Evolutionary conservation across 2,329 filamentous ascomycete species (phyloP).

Genomic region (Colletotrichum sp.): DNA sequence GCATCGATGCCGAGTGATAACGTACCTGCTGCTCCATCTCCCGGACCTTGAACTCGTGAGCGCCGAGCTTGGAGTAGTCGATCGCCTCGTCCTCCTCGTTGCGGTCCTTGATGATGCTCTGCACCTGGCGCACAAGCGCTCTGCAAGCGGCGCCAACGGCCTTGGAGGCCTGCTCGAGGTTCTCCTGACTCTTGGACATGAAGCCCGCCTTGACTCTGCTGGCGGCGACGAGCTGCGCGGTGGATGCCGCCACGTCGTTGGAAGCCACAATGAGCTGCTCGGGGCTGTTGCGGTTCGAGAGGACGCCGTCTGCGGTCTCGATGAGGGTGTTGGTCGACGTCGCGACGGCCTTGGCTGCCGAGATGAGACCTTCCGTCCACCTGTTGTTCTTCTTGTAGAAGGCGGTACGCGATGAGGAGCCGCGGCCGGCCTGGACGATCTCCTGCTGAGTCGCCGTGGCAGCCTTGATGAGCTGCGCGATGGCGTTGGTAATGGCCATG

Average conservation of each 20-base stretch:
- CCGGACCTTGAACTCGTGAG: conserved; percentile 96
- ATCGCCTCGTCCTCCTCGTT: conserved; percentile 79
- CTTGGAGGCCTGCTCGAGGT: conserved; percentile 88
- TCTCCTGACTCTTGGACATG: conserved; percentile 96
- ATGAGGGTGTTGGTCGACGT: conserved; percentile 94
- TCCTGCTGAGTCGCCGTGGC: conserved; percentile 93
- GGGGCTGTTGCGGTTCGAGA: conserved; percentile 88
- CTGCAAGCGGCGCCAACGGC: conserved; percentile 90
- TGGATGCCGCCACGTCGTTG: conserved; percentile 95
- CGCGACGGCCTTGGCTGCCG: conserved; percentile 94
- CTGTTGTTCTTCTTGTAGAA: conserved; percentile 99
- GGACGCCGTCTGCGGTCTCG: conserved; percentile 95
- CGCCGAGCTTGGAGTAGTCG: conserved; percentile 86
- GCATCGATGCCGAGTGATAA: background rate
- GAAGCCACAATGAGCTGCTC: conserved; percentile 98
- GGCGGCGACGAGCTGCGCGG: conserved; percentile 94
- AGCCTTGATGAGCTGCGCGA: conserved; percentile 92
- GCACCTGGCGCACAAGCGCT: conserved; percentile 88
- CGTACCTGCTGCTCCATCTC: conserved; percentile 99
- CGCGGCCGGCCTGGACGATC: conserved; percentile 92
- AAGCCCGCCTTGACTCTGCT: conserved; percentile 96
- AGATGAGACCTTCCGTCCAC: conserved; percentile 98
- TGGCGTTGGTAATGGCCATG: conserved; percentile 90
- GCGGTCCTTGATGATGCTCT: conserved; percentile 89
- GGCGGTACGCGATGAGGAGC: conserved; percentile 83